Conservation (phyloP, 225 moss, liverwort and hornwort genomes). For the Pseudoscleropodium purum region DNA sequence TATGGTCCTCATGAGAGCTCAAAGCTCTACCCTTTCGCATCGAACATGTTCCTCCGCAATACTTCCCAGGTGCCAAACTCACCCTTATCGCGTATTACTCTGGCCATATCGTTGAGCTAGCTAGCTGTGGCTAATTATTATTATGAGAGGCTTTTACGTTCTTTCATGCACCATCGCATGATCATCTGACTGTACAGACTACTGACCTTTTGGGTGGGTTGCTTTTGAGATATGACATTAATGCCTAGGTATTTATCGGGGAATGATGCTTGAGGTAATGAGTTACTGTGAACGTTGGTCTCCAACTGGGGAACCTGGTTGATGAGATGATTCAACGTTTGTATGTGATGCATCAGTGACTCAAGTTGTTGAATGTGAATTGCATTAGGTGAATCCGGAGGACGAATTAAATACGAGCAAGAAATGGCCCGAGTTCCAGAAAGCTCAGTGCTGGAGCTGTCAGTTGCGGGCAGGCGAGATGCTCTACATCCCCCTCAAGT, state of each 20-base stretch:
- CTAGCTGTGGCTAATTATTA: background rate
- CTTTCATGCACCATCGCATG: background rate
- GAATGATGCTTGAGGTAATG: background rate
- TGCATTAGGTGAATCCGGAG: constrained; percentile 25
- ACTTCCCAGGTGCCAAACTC: constrained; percentile 32
- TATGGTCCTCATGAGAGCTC: constrained; percentile 32
- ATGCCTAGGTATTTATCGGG: background rate
- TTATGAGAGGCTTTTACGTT: background rate
- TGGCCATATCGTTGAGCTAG: background rate
- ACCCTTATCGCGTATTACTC: background rate
- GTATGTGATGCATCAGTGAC: background rate
- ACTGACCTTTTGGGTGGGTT: background rate
- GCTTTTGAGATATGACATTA: background rate
- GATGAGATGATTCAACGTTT: background rate
- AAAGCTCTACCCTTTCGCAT: constrained; percentile 34
- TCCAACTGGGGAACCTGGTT: background rate
- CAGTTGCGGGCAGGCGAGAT: constrained; percentile 36
- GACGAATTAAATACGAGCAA: constrained; percentile 2
- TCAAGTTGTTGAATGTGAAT: background rate
- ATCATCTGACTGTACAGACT: background rate
- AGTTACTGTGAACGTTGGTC: background rate
- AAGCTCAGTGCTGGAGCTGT: constrained; percentile 30
- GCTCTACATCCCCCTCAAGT: constrained; percentile 40
- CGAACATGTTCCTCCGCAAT: constrained; percentile 45
- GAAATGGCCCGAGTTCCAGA: constrained; percentile 31